A percentile compares a stretch with the other conserved stretches of the same genome.
Evolutionary conservation across 1,284 basidiomycete species (phyloP).

Genomic region (Puccinia coronata): DNA sequence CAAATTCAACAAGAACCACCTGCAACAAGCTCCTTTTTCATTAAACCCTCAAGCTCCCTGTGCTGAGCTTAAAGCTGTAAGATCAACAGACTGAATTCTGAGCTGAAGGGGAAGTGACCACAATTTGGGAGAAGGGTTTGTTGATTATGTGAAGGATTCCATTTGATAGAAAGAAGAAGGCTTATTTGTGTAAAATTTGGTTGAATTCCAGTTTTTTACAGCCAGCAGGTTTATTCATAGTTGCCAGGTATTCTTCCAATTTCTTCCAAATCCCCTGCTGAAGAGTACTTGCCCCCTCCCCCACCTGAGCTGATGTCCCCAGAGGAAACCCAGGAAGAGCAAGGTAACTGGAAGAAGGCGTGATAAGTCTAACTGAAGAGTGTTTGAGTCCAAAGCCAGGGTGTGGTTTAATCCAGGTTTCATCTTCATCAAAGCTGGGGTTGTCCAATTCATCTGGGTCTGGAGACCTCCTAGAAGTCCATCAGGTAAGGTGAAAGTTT

Average conservation of each 20-base stretch:
- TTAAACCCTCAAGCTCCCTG: no score
- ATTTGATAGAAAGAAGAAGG: no score
- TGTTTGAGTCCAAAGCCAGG: constrained; percentile 6
- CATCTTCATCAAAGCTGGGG: constrained; percentile 17
- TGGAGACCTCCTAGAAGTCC: background rate
- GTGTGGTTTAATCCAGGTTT: constrained; percentile 13
- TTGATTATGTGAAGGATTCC: background rate
- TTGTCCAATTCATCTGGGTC: no score
- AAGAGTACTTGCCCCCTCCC: background rate
- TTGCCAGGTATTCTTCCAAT: background rate
- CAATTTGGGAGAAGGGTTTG: background rate
- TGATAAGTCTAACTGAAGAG: no score
- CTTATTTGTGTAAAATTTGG: background rate
- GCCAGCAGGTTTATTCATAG: background rate
- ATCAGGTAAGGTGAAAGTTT: constrained; percentile 20
- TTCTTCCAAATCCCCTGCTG: background rate
- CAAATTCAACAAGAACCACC: no score
- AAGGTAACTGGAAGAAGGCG: no score
- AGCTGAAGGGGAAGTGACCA: no score
- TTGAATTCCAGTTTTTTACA: background rate
- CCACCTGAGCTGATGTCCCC: background rate
- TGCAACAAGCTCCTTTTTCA: no score
- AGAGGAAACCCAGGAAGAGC: no score
- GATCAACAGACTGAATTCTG: background rate
- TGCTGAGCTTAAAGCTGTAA: no score